These are phyloP conservation scores for Colletotrichum horii DNA, from an alignment of 2,329 filamentous ascomycete genomes.

Conservation along the genomic window DNA sequence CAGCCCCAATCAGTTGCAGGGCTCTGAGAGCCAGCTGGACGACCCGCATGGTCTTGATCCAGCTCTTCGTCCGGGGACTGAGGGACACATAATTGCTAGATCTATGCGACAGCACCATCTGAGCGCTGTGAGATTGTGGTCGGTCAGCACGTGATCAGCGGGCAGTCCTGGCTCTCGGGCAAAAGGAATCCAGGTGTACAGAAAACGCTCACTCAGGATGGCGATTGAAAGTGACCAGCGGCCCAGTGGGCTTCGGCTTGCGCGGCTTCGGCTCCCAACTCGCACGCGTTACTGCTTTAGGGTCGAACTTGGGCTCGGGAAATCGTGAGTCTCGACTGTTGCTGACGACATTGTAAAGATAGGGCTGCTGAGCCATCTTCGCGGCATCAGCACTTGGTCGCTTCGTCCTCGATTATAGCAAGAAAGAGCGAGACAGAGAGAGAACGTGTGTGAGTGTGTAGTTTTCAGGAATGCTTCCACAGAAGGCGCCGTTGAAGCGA, in stretches of 20 bases:
- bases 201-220: conserved; percentile 78
- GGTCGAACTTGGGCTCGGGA: conserved; percentile 73
- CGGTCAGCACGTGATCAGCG: neutral
- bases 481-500: neutral
- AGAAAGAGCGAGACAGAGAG: neutral
- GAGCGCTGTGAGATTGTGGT: conserved; percentile 48
- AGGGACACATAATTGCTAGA: conserved; percentile 68
- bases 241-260: conserved; percentile 73
- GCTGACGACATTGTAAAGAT: conserved; percentile 69
- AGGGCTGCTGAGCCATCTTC: conserved; percentile 58
- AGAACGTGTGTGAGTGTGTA: neutral
- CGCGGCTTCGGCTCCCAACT: conserved; percentile 70
- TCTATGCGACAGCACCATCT: conserved; percentile 67
- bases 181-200: neutral
- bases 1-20: conserved; percentile 69
- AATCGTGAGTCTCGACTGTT: conserved; percentile 60
- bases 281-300: conserved; percentile 82
- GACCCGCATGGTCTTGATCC: conserved; percentile 72
- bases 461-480: neutral
- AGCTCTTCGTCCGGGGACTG: conserved; percentile 71
- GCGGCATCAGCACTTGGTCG: neutral
- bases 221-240: conserved; percentile 80
- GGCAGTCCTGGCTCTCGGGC: neutral
- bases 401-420: neutral
- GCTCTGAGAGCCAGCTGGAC: conserved; percentile 73